Evolutionary conservation across 306 rosid species (phyloP).

Genomic region (Cucurbita argyrosperma): DNA sequence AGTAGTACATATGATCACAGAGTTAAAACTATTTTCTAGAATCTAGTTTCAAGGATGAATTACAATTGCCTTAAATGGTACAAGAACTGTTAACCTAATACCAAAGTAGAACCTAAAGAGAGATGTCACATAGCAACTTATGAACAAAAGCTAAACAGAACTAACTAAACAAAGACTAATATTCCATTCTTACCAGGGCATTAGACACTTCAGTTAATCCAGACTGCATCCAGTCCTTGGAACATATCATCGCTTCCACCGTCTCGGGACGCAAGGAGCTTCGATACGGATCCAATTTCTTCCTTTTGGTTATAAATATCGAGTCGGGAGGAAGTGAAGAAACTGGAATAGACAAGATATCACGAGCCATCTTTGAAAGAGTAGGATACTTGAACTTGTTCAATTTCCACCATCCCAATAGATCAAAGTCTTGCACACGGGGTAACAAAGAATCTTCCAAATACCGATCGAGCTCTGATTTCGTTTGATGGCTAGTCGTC

Average conservation of each 20-base stretch:
- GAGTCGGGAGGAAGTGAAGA: conserved; percentile 44
- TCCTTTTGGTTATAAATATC: conserved; percentile 34
- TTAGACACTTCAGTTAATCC: conserved; percentile 31
- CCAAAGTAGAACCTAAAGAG: not conserved
- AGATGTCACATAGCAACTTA: not conserved
- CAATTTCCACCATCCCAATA: conserved; percentile 85
- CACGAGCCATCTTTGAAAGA: conserved; percentile 91
- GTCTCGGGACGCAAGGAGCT: conserved; percentile 76
- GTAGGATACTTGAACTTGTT: conserved; percentile 86
- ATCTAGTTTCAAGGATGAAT: conserved; percentile 2
- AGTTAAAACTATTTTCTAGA: not conserved
- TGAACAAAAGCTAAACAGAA: not conserved
- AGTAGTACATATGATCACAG: not conserved
- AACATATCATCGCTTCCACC: conserved; percentile 75
- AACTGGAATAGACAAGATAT: conserved; percentile 59
- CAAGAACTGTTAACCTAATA: conserved; percentile 1
- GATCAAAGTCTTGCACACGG: conserved; percentile 71
- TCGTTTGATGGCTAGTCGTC: conserved; percentile 72
- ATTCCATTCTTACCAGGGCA: conserved; percentile 46
- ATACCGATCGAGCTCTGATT: conserved; percentile 80
- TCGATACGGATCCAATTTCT: conserved; percentile 70
- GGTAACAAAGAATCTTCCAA: conserved; percentile 80
- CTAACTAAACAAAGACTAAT: conserved; percentile 18
- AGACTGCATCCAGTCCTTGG: conserved; percentile 86
- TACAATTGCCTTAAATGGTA: conserved; percentile 3